These are phyloP conservation scores for Candolleomyces aberdarensis DNA, from an alignment of 768 basidiomycete genomes.

Conservation along the genomic window DNA sequence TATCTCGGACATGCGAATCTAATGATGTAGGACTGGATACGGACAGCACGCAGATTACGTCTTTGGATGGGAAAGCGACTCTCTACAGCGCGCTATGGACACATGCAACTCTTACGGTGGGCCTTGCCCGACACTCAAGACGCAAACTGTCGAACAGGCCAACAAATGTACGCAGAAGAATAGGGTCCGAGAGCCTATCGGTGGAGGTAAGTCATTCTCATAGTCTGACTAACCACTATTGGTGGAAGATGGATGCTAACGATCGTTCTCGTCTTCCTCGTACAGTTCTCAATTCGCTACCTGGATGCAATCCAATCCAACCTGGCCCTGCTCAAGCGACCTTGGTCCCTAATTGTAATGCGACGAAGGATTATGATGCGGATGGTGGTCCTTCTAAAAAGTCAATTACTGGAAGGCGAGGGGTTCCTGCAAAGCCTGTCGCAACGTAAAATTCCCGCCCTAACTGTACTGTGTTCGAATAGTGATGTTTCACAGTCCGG, in stretches of 20 bases:
- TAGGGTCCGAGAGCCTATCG: not conserved
- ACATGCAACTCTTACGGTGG: not conserved
- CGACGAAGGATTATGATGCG: not conserved
- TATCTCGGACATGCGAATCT: not conserved
- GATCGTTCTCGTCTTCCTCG: not conserved
- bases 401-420: no score
- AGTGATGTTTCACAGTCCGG: no score
- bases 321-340: not conserved
- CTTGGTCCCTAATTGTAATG: not conserved
- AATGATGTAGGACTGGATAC: not conserved
- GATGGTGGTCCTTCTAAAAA: not conserved
- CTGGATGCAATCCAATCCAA: constrained; percentile 1
- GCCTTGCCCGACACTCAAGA: constrained; percentile 1
- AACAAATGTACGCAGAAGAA: not conserved
- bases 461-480: no score
- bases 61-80: constrained; percentile 2
- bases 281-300: not conserved
- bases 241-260: not conserved
- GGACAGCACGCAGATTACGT: constrained; percentile 1
- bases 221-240: not conserved
- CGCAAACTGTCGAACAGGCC: not conserved
- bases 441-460: no score
- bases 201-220: not conserved
- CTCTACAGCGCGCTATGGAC: constrained; percentile 3
- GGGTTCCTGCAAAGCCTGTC: no score